Evolutionary conservation across 2,329 filamentous ascomycete genomes (phyloP), one percentile per base, ranked within the genome.

Genomic region (Aspergillus glaucus): DNA sequence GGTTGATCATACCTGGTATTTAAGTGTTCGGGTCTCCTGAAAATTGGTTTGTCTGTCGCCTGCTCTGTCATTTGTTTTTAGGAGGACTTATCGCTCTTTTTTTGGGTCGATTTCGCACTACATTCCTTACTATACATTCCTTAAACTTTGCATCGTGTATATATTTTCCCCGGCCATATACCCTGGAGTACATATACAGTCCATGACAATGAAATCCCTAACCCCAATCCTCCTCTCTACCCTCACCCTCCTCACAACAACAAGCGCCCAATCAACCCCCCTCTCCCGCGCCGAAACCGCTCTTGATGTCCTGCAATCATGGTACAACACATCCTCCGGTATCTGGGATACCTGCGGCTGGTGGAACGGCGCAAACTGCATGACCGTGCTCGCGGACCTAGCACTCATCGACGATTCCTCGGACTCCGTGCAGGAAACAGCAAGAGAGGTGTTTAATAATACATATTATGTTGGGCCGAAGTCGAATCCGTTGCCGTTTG

Each of bases 351-450:
- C 77, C 0, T 75, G 78, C 6, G 77, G 77, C n/a, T 89, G 86
- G 86, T 89, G 86, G 86, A 87, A 88, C 60, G 78, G 78, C 46
- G 86, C 79, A 41, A 88, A 87, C 60, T 76, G 76, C 49, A 69
- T 88, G 50, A 86, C 82, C 0, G 76, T 75, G 3, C 65, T 88
- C 15, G 78, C 76, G 45, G 80, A 87, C 48, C 65, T 80, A 21
- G 71, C 72, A 6, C 62, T 64, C 1, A 43, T 68, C 24, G 67
- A 71, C 48, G 58, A 56, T 19, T 14, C n/a, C 22, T 28, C 41
- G 3, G 37, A 40, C 41, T 65, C 54, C 15, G 65, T 66, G 47
- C 57, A 57, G n/a, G 51, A 58, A 0, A 59, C 66, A 0, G 72
- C 68, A 2, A 59, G 52, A 9, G 55, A 62, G 10, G 62, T 77